Percentiles rank a stretch among this genome's conserved stretches.
Evolutionary conservation across 192 early-diverging fungal genomes (phyloP).

Genomic region (Nowakowskiella sp.): DNA sequence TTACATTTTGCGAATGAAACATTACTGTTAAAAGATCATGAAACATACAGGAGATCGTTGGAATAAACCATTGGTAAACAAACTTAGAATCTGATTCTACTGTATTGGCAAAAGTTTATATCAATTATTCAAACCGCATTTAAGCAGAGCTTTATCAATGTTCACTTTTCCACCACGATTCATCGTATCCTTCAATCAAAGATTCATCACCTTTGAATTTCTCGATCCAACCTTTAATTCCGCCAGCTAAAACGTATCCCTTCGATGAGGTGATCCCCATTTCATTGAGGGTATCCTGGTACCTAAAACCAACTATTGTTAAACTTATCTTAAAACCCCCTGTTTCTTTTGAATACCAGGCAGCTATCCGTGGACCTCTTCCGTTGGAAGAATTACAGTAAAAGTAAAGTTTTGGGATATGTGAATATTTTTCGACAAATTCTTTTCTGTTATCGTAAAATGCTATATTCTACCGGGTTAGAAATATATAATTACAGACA

Average conservation of each 20-base stretch:
- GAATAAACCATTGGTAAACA: no score
- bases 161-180: conserved; percentile 9
- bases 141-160: no score
- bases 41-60: no score
- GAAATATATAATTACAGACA: no score
- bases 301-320: not conserved
- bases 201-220: conserved; percentile 5
- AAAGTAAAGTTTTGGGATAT: conserved; percentile 6
- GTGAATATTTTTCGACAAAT: conserved; percentile 7
- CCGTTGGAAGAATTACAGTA: conserved; percentile 8
- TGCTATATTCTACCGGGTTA: no score
- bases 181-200: conserved; percentile 11
- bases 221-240: conserved; percentile 14
- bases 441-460: conserved; percentile 11
- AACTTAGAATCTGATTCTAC: no score
- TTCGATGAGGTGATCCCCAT: conserved; percentile 8
- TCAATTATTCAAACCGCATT: no score
- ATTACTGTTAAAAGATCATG: no score
- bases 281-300: conserved; percentile 12
- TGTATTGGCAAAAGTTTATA: no score
- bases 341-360: conserved; percentile 1
- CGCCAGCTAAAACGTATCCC: conserved; percentile 8
- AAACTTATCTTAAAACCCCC: not conserved
- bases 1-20: no score
- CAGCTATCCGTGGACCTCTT: conserved; percentile 10